Conservation (phyloP, 2,329 filamentous ascomycete genomes). For the Exophiala lecanii-corni region DNA sequence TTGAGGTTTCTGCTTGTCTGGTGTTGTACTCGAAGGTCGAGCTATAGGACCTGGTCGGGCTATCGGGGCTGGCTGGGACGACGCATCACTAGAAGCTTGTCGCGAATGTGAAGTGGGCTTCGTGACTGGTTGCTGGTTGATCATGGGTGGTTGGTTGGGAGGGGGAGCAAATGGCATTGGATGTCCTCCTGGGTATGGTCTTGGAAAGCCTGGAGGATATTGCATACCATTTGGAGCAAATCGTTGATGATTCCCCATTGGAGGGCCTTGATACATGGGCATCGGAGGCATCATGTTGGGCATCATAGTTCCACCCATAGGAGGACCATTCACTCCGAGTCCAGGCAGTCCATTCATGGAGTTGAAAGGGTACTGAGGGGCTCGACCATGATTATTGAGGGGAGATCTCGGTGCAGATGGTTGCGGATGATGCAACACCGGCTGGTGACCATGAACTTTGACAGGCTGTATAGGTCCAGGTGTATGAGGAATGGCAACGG, state of each 20-base stretch:
- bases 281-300: conserved; percentile 52
- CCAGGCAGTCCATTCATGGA: conserved; percentile 47
- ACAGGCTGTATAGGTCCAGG: conserved; percentile 59
- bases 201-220: conserved; percentile 58
- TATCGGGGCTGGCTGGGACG: conserved; percentile 67
- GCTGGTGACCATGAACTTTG: conserved; percentile 54
- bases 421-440: conserved; percentile 53
- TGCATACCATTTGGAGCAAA: conserved; percentile 48
- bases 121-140: conserved; percentile 32
- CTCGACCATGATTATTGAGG: conserved; percentile 56
- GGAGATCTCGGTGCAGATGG: conserved; percentile 62
- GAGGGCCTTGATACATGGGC: conserved; percentile 48
- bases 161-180: conserved; percentile 41
- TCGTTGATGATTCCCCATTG: conserved; percentile 52
- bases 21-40: conserved; percentile 69
- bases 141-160: conserved; percentile 33
- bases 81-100: conserved; percentile 65
- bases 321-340: conserved; percentile 55
- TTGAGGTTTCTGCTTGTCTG: conserved; percentile 43
- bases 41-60: conserved; percentile 82
- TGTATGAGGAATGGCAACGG: conserved; percentile 60
- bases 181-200: conserved; percentile 55
- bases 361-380: conserved; percentile 46
- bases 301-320: conserved; percentile 51
- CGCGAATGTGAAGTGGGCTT: conserved; percentile 62